Percentiles rank a stretch among this genome's conserved stretches.
phyloP scores from a whole-genome alignment of 176 grass and related monocot genomes.

The Puya raimondii region DNA sequence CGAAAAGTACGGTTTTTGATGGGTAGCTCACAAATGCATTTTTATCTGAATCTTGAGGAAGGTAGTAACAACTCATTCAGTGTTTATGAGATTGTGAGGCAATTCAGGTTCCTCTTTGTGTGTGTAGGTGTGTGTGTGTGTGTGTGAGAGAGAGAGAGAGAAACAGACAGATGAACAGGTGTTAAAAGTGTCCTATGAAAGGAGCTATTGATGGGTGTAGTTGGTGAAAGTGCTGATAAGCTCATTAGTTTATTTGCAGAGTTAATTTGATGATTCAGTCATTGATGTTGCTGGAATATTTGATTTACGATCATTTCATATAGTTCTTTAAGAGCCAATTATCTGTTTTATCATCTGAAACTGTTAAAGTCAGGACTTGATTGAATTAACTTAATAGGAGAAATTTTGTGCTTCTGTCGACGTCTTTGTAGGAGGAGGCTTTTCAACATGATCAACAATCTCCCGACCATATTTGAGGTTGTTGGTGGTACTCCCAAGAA shows the following conservation, averaged over 20 bases:
- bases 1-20: no score
- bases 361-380: neutral
- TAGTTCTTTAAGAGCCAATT: constrained; percentile 2
- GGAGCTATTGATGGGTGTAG: neutral
- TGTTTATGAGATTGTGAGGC: no score
- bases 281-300: no score
- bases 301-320: neutral
- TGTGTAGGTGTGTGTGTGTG: no score
- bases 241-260: neutral
- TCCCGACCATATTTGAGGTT: constrained; percentile 90
- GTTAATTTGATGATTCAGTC: no score
- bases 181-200: neutral
- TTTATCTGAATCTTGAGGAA: no score
- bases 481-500: constrained; percentile 73
- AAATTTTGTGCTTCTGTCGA: neutral
- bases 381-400: neutral
- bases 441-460: constrained; percentile 90
- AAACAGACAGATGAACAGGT: no score
- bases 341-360: neutral
- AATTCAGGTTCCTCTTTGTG: no score
- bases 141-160: no score
- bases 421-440: constrained; percentile 52
- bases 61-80: no score
- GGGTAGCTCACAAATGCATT: no score
- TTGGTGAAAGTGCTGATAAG: neutral